Evolutionary conservation across 495 filamentous ascomycete genomes (phyloP).

Genomic region (Talaromyces ruber): DNA sequence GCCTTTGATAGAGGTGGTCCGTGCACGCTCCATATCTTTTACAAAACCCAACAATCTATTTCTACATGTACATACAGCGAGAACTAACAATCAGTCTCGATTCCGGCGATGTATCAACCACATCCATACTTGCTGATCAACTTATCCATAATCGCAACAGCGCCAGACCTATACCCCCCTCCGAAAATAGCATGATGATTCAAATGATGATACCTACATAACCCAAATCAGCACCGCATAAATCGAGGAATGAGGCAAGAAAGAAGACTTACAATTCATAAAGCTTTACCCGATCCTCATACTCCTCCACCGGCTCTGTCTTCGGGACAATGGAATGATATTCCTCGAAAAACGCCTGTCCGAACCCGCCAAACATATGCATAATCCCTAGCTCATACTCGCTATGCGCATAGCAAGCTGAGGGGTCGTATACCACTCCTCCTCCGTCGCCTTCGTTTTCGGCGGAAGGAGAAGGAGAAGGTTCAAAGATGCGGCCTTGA

Average conservation of each 20-base stretch:
- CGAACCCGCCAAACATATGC: conserved; percentile 93
- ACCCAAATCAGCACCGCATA: conserved; percentile 5
- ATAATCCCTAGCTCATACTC: conserved; percentile 93
- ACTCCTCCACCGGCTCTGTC: conserved; percentile 75
- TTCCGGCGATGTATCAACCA: no score
- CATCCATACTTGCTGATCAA: conserved; percentile 59
- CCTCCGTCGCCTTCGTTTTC: conserved; percentile 30
- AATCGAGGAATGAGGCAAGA: neutral
- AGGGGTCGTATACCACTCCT: conserved; percentile 80
- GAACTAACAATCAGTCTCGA: neutral
- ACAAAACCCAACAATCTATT: no score
- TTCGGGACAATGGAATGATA: conserved; percentile 69
- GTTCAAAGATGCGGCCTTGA: conserved; percentile 50
- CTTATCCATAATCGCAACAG: conserved; percentile 65
- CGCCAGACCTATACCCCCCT: conserved; percentile 61
- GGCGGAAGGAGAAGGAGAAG: neutral
- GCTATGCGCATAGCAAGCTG: conserved; percentile 69
- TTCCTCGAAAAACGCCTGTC: conserved; percentile 57
- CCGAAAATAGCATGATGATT: conserved; percentile 86
- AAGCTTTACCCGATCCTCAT: conserved; percentile 67
- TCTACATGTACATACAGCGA: no score
- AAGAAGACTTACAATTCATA: conserved; percentile 66
- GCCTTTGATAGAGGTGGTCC: neutral
- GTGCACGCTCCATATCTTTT: conserved; percentile 6
- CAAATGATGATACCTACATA: conserved; percentile 71